A percentile compares a stretch with the other conserved stretches of the same genome.
Evolutionary conservation across 140 eudicot genomes (phyloP).

Genomic region (Oenanthe javanica): DNA sequence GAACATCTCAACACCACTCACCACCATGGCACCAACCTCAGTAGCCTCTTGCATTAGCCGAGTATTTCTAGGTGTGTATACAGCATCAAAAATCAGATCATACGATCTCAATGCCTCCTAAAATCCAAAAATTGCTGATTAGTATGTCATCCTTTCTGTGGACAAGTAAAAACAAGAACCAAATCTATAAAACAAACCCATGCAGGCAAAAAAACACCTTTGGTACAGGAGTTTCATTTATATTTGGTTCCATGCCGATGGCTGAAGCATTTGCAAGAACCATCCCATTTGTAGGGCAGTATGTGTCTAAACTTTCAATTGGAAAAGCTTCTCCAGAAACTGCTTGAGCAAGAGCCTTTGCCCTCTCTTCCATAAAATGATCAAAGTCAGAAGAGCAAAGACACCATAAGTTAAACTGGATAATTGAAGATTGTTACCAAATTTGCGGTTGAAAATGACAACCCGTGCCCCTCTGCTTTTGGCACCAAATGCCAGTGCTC

Average conservation of each 20-base stretch:
- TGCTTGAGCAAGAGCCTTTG: constrained; percentile 61
- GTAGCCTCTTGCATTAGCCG: constrained; percentile 66
- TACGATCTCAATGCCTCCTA: constrained; percentile 59
- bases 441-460: constrained; percentile 63
- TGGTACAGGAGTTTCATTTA: constrained; percentile 51
- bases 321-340: constrained; percentile 80
- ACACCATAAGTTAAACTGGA: neutral
- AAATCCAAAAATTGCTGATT: constrained; percentile 4
- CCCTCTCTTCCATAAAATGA: constrained; percentile 37
- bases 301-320: constrained; percentile 33
- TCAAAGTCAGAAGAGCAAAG: constrained; percentile 11
- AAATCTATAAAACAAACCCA: neutral
- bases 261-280: constrained; percentile 79
- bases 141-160: neutral
- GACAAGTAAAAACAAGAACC: neutral
- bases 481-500: constrained; percentile 84
- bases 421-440: constrained; percentile 31
- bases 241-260: constrained; percentile 77
- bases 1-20: constrained; percentile 86
- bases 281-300: constrained; percentile 62
- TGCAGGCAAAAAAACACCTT: constrained; percentile 32
- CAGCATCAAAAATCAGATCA: constrained; percentile 72
- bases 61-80: constrained; percentile 75
- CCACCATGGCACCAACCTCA: constrained; percentile 61
- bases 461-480: constrained; percentile 70